Evolutionary conservation across 2,329 filamentous ascomycete species (phyloP), one percentile per base, ranked within the genome.

Genomic region (Calonectria hawksworthii): DNA sequence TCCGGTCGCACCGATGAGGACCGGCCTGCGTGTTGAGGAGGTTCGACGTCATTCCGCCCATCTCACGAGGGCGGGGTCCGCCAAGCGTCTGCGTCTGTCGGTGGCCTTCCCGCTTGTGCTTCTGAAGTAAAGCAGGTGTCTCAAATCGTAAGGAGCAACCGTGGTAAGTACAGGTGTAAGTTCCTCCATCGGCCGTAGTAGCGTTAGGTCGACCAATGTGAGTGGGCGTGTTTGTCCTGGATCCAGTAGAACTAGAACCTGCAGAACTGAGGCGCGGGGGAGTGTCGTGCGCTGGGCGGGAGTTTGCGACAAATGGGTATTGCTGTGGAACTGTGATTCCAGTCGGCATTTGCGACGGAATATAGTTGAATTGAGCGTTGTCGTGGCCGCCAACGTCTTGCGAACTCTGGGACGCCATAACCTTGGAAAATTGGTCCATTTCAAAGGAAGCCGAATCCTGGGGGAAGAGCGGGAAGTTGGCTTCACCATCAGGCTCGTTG

Each of bases 101-200:
- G 84, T 99, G 97, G 7, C 93, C 95, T 83, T 99, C 97, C 30
- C 96, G 93, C 88, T 98, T 98, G 88, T 99, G 97, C 86, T 97
- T 97, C 84, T 99, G 96, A 4, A 99, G 89, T 79, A 96, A 92
- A 11, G 92, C 90, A 6, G 96, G 95, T 1, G 95, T 95, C 79
- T 98, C 95, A 82, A 99, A 99, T 68, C 97, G 94, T 78, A 94
- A 89, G 0, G 93, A 93, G 83, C 97, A 99, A 14, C 96, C 95
- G 81, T 98, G 96, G 81, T 98, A 98, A 0, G 96, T 98, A 85
- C 97, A 99, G 1, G 96, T 98, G 86, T 98, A 99, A 0, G 96
- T 98, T 16, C 96, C 96, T 26, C 93, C 91, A 78, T 98, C 95
- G 0, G 95, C 94, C 21, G 89, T 88, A 2, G 93, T 92, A 51